Evolutionary conservation across 2,329 filamentous ascomycete species (phyloP), one percentile per base, ranked within the genome.

Genomic region (Beauveria sp.): DNA sequence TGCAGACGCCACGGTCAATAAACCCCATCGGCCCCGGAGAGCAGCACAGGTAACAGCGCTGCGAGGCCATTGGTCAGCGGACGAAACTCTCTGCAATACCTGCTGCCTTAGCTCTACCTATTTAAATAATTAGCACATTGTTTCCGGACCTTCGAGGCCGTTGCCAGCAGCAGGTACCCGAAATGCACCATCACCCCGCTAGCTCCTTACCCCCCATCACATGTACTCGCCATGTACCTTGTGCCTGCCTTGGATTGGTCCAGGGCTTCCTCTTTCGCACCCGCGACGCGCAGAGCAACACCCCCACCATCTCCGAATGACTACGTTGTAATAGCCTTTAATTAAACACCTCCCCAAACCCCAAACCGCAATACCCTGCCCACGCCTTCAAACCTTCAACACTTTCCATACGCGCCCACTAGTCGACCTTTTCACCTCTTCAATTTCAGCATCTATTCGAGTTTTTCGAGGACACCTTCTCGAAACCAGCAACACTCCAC

Each of bases 51-150:
- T 63, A 61, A 37, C 48, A 58, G 60, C 51, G 40, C 57, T 52
- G 67, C 54, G 61, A 51, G 58, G 61, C 64, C 30, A 73, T 73
- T 73, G 71, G 71, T 52, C 64, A 59, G 26, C 46, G 30, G 22
- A 5, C 9, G 9, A 20, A 55, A 26, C 44, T 20, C 41, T 34
- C 37, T 43, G 26, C n/a, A 28, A 28, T 43, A 22, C 43, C 20
- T 46, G 16, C 20, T 22, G 34, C 34, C 14, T 37, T 37, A 37
- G 34, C 34, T 24, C 22, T 24, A 22, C 2, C 22, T 22, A 22
- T 3, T 22, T 22, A 22, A 24, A 24, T 24, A 3, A 24, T 24
- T 24, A 24, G 22, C 22, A 24, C 22, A 24, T 24, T 24, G 22
- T 24, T 24, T 24, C 22, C 5, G 34, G 34, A 37, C 34, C 34